Evolutionary conservation across 768 basidiomycete species (phyloP), one percentile per base, ranked within the genome.

Genomic region (Tubosaeta sp.): DNA sequence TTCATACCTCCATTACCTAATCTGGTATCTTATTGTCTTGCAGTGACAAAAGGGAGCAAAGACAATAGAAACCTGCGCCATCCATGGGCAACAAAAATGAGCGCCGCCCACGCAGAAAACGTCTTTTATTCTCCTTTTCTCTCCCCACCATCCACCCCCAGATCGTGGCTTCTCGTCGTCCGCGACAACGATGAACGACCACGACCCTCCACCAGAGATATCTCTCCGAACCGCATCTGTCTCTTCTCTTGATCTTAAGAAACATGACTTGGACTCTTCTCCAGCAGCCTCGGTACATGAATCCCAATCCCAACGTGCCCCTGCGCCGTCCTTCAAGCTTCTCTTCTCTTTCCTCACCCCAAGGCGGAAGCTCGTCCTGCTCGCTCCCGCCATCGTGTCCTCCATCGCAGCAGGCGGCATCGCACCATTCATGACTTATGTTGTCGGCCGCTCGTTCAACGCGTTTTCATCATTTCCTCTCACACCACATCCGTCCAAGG

Each of bases 351-450:
- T 84, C 59, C 72, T 85, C 55, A 73, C 83, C 1, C 71, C 74
- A 11, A 73, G 77, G 44, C 83, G 88, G 56, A 62, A 77, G 59
- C 63, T 82, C 46, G 65, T 64, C 8, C 73, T 87, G 57, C 73
- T 90, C 53, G 43, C 82, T 21, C 91, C 91, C 4, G 88, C 85
- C 6, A 53, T 83, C 51, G 8, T 77, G 47, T 73, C 82, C 12
- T 86, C 90, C 18, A 49, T 86, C 39, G 71, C 77, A 44, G 77
- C 84, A 3, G 87, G 88, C 32, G 80, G 82, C 29, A 76, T 90
- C 48, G 87, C 86, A 0, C 90, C 92, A 1, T 87, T 86, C 75
- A 93, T 94, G 90, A 91, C 91, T 7, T 72, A 79, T 29, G 80
- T 90, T 59, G 73, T 93, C 56, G 91, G 92, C 32, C 77, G 82